Evolutionary conservation across 345 rosid species (phyloP).

Genomic region (Stellera chamaejasme): DNA sequence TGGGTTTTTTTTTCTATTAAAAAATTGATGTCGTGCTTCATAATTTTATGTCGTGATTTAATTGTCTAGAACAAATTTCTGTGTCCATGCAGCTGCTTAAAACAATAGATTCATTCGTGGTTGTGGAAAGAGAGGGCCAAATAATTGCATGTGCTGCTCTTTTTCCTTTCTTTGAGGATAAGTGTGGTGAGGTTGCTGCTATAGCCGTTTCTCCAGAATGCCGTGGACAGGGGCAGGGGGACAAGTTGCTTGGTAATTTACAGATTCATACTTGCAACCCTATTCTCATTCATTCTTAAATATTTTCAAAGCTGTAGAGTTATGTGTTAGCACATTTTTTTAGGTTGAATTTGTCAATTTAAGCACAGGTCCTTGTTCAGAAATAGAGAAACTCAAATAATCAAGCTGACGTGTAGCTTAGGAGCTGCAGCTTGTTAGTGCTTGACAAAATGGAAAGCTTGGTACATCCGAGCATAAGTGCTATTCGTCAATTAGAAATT

Average conservation of each 20-base stretch:
- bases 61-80: constrained; percentile 4
- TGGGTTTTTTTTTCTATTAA: constrained; percentile 2
- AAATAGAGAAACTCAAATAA: too few species aligned
- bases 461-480: too few species aligned
- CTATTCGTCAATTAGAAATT: too few species aligned
- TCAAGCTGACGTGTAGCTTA: too few species aligned
- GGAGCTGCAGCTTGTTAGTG: too few species aligned
- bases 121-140: constrained; percentile 92
- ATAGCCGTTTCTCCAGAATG: constrained; percentile 91
- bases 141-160: constrained; percentile 91
- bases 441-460: too few species aligned
- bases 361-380: too few species aligned
- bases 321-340: too few species aligned
- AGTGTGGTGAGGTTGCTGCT: constrained; percentile 91
- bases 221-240: constrained; percentile 96
- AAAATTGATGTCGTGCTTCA: background rate
- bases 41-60: constrained; percentile 6
- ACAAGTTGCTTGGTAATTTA: constrained; percentile 74
- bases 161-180: constrained; percentile 69
- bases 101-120: constrained; percentile 51
- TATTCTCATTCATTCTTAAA: background rate
- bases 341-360: background rate
- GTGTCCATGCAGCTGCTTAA: constrained; percentile 43
- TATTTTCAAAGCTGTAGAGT: background rate
- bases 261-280: background rate